phyloP scores from a whole-genome alignment of 768 basidiomycete genomes.

The Butyriboletus loyo region DNA sequence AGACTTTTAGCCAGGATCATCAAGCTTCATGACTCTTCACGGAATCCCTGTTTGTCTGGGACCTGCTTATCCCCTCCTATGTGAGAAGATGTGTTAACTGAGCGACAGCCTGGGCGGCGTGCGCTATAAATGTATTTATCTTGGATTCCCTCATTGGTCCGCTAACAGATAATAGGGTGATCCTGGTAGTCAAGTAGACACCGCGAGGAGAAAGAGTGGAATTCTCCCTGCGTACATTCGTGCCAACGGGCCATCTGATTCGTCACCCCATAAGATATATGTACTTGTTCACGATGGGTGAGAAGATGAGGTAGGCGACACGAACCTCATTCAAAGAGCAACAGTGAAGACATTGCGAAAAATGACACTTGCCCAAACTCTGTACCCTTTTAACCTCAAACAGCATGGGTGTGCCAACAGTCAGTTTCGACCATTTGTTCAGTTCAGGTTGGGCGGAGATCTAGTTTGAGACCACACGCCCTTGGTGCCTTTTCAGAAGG shows the following conservation, averaged over 20 bases:
- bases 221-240: slow-evolving; percentile 5
- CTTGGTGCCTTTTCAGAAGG: no score
- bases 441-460: no score
- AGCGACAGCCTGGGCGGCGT: slow-evolving; percentile 21
- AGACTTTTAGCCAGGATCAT: slow-evolving; percentile 25
- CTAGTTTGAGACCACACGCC: no score
- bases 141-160: slow-evolving; percentile 14
- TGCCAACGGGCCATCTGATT: slow-evolving; percentile 8
- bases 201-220: slow-evolving; percentile 20
- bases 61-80: slow-evolving; percentile 18
- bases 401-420: no score
- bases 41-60: slow-evolving; percentile 1
- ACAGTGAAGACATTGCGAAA: no score
- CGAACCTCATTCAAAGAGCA: no score
- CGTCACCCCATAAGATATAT: no score
- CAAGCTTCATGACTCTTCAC: slow-evolving; percentile 12
- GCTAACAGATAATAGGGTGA: slow-evolving; percentile 5
- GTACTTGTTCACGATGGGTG: no score
- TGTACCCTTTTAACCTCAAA: no score
- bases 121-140: slow-evolving; percentile 23
- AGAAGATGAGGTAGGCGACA: no score
- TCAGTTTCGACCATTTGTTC: no score
- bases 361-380: no score
- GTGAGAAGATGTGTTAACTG: slow-evolving; percentile 13
- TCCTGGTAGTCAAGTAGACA: slow-evolving; percentile 14